Evolutionary conservation across 345 rosid species (phyloP).

Genomic region (Eucalyptus viminalis): DNA sequence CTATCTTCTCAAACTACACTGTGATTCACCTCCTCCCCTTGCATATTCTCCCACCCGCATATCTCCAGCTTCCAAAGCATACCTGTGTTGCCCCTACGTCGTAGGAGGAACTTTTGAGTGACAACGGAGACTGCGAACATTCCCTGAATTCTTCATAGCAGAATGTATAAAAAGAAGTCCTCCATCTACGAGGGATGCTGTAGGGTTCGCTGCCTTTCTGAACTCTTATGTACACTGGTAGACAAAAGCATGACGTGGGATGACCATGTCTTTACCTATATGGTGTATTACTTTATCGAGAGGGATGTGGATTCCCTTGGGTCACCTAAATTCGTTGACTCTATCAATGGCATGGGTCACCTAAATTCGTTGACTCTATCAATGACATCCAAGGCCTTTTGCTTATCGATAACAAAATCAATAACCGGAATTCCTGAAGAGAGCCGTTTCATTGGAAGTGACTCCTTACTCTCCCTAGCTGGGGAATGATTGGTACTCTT

Average conservation of each 20-base stretch:
- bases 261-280: background rate
- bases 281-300: background rate
- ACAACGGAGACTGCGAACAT: background rate
- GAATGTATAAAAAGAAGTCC: background rate
- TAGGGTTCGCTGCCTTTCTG: background rate
- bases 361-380: constrained; percentile 33
- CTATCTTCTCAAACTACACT: background rate
- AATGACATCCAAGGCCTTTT: constrained; percentile 45
- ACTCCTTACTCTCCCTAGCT: constrained; percentile 25
- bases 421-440: constrained; percentile 31
- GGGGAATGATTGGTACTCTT: constrained; percentile 29
- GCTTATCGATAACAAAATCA: constrained; percentile 34
- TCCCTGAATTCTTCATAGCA: background rate
- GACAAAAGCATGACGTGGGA: background rate
- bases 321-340: constrained; percentile 18
- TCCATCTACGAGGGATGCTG: background rate
- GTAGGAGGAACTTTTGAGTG: background rate
- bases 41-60: background rate
- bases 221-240: background rate
- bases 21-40: background rate
- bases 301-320: background rate
- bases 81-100: background rate
- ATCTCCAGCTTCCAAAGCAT: background rate
- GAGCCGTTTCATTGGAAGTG: constrained; percentile 13
- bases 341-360: constrained; percentile 25